A percentile compares a stretch with the other conserved stretches of the same genome.
Conservation (phyloP, 2,329 filamentous ascomycete species). For the Talaromyces sp. region DNA sequence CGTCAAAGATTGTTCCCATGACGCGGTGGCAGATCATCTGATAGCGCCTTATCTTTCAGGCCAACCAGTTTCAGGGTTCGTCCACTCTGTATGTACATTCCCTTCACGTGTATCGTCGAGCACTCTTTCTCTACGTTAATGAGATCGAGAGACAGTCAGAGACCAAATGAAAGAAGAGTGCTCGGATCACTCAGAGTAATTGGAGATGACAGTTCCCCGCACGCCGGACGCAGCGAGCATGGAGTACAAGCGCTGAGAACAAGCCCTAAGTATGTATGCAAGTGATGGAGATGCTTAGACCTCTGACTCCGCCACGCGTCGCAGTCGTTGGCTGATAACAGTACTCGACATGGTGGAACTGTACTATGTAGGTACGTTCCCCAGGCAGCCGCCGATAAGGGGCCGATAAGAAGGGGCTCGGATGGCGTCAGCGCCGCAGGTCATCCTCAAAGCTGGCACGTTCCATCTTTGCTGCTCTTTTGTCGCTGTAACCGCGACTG, state of each 20-base stretch:
- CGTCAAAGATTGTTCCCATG: not conserved
- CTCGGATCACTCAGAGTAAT: not conserved
- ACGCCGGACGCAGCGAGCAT: not conserved
- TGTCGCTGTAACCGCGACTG: not conserved
- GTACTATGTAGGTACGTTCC: too few species aligned
- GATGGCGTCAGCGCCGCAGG: conserved; percentile 5
- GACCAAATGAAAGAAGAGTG: not conserved
- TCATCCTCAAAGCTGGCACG: not conserved
- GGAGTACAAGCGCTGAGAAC: not conserved
- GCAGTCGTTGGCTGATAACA: not conserved
- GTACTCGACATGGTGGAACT: too few species aligned
- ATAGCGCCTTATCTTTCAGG: not conserved
- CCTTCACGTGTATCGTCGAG: not conserved
- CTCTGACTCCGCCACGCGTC: not conserved
- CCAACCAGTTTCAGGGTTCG: not conserved
- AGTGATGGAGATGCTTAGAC: not conserved
- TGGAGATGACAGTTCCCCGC: not conserved
- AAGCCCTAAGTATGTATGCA: not conserved
- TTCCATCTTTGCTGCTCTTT: not conserved
- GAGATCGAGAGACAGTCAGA: not conserved
- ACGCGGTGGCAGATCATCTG: conserved; percentile 2
- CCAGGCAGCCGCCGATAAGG: not conserved
- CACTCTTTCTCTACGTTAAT: too few species aligned
- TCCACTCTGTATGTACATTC: not conserved
- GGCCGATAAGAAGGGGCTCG: not conserved